These are phyloP conservation scores for Wickerhamiella azyma DNA, from an alignment of 805 yeast species.

Conservation along the genomic window DNA sequence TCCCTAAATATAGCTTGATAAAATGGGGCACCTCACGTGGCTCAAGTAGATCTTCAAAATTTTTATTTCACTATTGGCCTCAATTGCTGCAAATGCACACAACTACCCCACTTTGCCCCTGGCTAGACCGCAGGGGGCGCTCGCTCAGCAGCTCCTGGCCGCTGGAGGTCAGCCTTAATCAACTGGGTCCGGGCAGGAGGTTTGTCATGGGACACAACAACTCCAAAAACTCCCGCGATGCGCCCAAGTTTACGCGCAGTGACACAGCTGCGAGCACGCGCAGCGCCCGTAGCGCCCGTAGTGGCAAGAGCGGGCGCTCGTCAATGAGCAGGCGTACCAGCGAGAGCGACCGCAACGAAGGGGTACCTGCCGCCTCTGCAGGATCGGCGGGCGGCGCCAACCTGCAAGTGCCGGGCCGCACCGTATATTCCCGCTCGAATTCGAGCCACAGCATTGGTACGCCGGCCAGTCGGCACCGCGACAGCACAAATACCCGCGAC, in stretches of 20 bases:
- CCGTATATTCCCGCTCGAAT: slow-evolving; percentile 12
- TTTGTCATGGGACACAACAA: slow-evolving; percentile 27
- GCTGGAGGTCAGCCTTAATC: not conserved
- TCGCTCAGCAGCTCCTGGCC: no score
- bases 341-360: slow-evolving; percentile 4
- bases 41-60: no score
- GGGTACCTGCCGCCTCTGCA: not conserved
- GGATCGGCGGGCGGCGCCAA: not conserved
- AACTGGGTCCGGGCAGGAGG: not conserved
- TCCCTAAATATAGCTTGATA: no score
- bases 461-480: slow-evolving; percentile 1
- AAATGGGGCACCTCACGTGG: no score
- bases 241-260: slow-evolving; percentile 24
- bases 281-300: slow-evolving; percentile 16
- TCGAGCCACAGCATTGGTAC: not conserved
- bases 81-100: no score
- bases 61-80: no score
- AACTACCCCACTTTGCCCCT: no score
- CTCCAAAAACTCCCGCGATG: slow-evolving; percentile 22
- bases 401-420: slow-evolving; percentile 13
- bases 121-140: no score
- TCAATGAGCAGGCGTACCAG: slow-evolving; percentile 3
- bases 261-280: slow-evolving; percentile 31
- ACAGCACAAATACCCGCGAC: slow-evolving; percentile 20
- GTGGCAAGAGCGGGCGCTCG: slow-evolving; percentile 1